phyloP scores from a whole-genome alignment of 108 stramenopile species.

The Nannochloropsis oceanica region DNA sequence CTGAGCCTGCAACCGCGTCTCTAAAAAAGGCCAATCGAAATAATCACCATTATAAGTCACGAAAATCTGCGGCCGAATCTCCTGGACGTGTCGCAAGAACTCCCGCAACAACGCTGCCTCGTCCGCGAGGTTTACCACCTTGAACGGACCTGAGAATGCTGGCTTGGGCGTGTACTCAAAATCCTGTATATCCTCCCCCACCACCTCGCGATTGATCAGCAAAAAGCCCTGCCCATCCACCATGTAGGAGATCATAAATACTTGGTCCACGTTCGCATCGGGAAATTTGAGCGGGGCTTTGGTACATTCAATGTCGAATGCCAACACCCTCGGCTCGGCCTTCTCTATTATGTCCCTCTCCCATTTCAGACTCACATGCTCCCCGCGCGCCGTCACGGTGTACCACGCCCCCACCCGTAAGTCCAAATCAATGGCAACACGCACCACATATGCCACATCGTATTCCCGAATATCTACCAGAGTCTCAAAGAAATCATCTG shows the following conservation, averaged over 20 bases:
- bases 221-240: constrained; percentile 77
- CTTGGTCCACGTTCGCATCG: constrained; percentile 71
- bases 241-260: constrained; percentile 99
- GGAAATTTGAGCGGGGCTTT: constrained; percentile 98
- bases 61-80: constrained; percentile 74
- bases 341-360: constrained; percentile 73
- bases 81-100: constrained; percentile 68
- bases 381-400: constrained; percentile 54
- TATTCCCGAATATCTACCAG: constrained; percentile 81
- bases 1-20: constrained; percentile 48
- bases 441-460: constrained; percentile 85
- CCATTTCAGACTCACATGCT: constrained; percentile 43
- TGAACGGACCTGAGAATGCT: constrained; percentile 86
- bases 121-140: constrained; percentile 63
- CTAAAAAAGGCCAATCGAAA: constrained; percentile 97
- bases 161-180: constrained; percentile 98
- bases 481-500: constrained; percentile 47
- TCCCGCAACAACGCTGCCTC: constrained; percentile 60
- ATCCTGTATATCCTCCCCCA: constrained; percentile 71
- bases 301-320: constrained; percentile 98
- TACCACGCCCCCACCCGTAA: constrained; percentile 93
- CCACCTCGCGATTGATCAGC: constrained; percentile 68
- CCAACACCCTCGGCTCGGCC: constrained; percentile 74
- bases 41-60: constrained; percentile 99
- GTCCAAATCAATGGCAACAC: constrained; percentile 72